phyloP scores from a whole-genome alignment of 73 alveolate species.

The Paramecium tetraurelia region DNA sequence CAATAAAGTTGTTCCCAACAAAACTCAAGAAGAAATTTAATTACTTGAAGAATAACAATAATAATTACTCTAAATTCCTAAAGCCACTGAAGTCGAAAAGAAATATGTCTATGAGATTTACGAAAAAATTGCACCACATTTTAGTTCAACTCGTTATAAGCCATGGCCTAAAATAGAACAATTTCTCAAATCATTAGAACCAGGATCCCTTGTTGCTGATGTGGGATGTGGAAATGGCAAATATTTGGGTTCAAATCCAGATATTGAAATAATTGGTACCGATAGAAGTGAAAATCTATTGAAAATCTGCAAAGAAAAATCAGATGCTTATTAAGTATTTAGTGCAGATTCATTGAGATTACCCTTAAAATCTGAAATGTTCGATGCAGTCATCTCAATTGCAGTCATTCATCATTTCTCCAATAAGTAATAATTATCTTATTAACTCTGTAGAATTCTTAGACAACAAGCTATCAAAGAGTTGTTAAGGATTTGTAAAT shows the following conservation, averaged over 20 bases:
- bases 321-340: conserved; percentile 73
- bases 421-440: conserved; percentile 52
- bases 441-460: conserved; percentile 54
- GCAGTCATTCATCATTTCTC: conserved; percentile 99
- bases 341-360: conserved; percentile 88
- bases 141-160: conserved; percentile 95
- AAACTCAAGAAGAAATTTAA: conserved; percentile 74
- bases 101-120: conserved; percentile 97
- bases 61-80: background rate
- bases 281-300: conserved; percentile 92
- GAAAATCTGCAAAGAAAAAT: conserved; percentile 88
- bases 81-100: conserved; percentile 93
- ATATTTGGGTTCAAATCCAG: conserved; percentile 81
- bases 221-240: conserved; percentile 99
- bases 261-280: conserved; percentile 85
- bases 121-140: conserved; percentile 98
- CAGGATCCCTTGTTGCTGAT: conserved; percentile 92
- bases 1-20: conserved; percentile 69
- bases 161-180: conserved; percentile 98
- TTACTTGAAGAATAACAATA: conserved; percentile 60
- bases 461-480: conserved; percentile 92
- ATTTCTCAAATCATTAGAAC: conserved; percentile 86
- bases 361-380: conserved; percentile 79
- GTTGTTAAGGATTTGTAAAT: conserved; percentile 78
- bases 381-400: conserved; percentile 95